Percentiles rank a stretch among this genome's conserved stretches.
These are phyloP conservation scores for Leccinum obscurum DNA, from an alignment of 768 basidiomycete genomes.

Conservation along the genomic window DNA sequence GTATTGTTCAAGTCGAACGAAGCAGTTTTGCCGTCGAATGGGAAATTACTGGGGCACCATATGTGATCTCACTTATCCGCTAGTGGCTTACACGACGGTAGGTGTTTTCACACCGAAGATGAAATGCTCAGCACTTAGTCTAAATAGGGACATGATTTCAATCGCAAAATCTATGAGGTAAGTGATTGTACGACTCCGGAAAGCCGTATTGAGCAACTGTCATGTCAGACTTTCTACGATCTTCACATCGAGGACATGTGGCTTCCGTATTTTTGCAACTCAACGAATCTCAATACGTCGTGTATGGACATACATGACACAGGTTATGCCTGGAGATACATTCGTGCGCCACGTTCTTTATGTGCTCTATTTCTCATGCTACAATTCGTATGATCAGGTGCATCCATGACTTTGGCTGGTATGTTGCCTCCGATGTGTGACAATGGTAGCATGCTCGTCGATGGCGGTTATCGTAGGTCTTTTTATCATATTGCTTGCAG, in stretches of 20 bases:
- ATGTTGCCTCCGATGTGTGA: conserved; percentile 93
- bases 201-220: conserved; percentile 4
- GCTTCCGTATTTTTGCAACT: conserved; percentile 98
- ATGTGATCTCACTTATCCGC: conserved; percentile 84
- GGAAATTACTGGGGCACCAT: conserved; percentile 91
- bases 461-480: conserved; percentile 82
- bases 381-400: conserved; percentile 49
- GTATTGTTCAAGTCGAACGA: conserved; percentile 79
- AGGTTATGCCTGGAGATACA: conserved; percentile 97
- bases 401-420: conserved; percentile 97
- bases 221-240: conserved; percentile 80
- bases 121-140: not conserved
- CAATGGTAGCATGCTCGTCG: conserved; percentile 89
- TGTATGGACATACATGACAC: conserved; percentile 97
- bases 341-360: conserved; percentile 50
- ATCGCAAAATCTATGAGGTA: conserved; percentile 92
- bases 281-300: conserved; percentile 95
- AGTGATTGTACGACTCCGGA: not conserved
- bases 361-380: conserved; percentile 2
- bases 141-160: conserved; percentile 86
- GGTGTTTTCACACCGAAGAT: conserved; percentile 14
- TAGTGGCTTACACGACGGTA: conserved; percentile 76
- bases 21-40: conserved; percentile 92
- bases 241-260: conserved; percentile 98
- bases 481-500: not conserved